These are phyloP conservation scores for Colletotrichum higginsianum DNA, from an alignment of 2,329 filamentous ascomycete genomes.

Conservation along the genomic window DNA sequence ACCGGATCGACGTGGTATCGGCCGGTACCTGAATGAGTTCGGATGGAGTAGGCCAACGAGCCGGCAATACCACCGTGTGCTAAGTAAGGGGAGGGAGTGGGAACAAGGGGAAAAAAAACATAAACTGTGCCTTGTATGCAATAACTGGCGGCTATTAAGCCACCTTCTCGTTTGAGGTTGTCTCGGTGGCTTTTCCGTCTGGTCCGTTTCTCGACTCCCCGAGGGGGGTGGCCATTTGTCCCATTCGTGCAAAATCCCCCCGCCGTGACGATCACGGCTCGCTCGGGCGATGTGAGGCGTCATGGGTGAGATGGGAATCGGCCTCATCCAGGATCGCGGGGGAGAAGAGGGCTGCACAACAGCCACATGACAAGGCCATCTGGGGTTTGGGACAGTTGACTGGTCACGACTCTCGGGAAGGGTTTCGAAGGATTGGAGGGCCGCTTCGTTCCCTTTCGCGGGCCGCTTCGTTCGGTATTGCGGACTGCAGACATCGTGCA, in stretches of 20 bases:
- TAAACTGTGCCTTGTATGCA: background rate
- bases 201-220: background rate
- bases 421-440: background rate
- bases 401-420: background rate
- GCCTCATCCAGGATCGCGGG: background rate
- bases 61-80: constrained; percentile 2
- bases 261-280: background rate
- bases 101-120: no score
- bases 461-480: constrained; percentile 17
- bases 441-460: background rate
- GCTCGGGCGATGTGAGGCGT: background rate
- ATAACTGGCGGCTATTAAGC: background rate
- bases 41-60: background rate
- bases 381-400: background rate
- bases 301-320: background rate
- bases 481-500: background rate
- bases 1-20: background rate
- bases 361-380: background rate
- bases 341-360: background rate
- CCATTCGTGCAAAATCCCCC: constrained; percentile 31
- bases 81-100: no score
- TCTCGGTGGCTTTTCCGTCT: constrained; percentile 23
- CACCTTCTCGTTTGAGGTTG: background rate
- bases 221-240: constrained; percentile 2
- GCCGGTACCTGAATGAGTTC: background rate